Conservation (phyloP, 805 yeast genomes). For the Wickerhamiella shivajii region DNA sequence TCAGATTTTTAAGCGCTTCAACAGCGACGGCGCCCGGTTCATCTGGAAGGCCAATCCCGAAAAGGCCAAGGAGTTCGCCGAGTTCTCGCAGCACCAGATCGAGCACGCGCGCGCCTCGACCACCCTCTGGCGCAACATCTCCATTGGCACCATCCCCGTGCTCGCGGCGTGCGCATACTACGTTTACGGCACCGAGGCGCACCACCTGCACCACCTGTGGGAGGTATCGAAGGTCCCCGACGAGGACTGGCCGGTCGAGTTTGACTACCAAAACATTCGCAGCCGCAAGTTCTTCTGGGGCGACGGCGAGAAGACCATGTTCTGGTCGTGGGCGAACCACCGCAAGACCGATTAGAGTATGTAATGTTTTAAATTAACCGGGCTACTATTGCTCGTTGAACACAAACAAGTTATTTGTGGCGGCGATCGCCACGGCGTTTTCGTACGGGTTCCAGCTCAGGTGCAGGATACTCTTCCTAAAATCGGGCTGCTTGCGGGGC, state of each 20-base stretch:
- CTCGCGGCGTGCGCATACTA: constrained; percentile 62
- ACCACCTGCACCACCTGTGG: constrained; percentile 73
- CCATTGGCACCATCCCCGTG: constrained; percentile 74
- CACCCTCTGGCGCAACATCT: constrained; percentile 71
- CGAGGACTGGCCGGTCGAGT: constrained; percentile 85
- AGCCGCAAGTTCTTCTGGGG: constrained; percentile 91
- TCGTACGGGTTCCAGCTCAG: constrained; percentile 97
- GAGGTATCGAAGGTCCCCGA: constrained; percentile 49
- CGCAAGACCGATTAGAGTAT: constrained; percentile 26
- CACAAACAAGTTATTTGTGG: constrained; percentile 65
- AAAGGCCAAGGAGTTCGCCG: constrained; percentile 58
- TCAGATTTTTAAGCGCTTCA: constrained; percentile 14
- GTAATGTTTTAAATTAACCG: not conserved
- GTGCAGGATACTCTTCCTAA: constrained; percentile 86
- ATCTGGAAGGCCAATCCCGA: constrained; percentile 30
- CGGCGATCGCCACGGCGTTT: constrained; percentile 94
- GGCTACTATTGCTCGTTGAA: constrained; percentile 19
- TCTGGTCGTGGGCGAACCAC: constrained; percentile 96
- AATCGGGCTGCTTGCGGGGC: constrained; percentile 68
- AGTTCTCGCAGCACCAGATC: constrained; percentile 45
- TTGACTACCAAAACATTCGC: constrained; percentile 87
- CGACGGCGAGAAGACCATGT: constrained; percentile 91
- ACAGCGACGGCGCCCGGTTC: constrained; percentile 21
- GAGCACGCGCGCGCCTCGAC: constrained; percentile 73
- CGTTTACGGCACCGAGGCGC: constrained; percentile 67